Conservation (phyloP, 2,329 filamentous ascomycete genomes). For the Diaporthe vexans region DNA sequence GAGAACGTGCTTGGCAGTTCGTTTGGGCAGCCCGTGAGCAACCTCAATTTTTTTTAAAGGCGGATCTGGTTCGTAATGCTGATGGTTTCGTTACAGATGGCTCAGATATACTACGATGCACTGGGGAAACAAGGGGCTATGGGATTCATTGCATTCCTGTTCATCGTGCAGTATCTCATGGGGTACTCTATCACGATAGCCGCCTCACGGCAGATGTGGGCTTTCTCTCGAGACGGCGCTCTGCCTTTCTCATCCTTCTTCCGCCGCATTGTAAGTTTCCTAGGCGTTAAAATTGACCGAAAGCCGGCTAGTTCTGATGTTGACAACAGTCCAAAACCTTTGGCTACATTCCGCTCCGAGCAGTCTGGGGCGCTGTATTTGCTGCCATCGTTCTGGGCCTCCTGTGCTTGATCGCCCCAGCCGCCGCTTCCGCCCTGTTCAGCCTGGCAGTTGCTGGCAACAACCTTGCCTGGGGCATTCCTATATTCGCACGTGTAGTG, state of each 20-base stretch:
- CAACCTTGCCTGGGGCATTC: slow-evolving; percentile 71
- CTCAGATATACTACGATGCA: slow-evolving; percentile 71
- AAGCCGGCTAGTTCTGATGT: not conserved
- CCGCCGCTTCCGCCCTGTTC: slow-evolving; percentile 71
- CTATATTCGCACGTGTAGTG: slow-evolving; percentile 69
- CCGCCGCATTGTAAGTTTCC: slow-evolving; percentile 59
- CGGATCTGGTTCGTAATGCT: not conserved
- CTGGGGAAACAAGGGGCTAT: slow-evolving; percentile 71
- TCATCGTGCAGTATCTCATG: slow-evolving; percentile 74
- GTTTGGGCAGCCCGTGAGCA: slow-evolving; percentile 72
- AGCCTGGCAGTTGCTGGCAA: slow-evolving; percentile 72
- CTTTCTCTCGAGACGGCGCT: slow-evolving; percentile 73
- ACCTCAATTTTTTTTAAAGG: slow-evolving; percentile 46
- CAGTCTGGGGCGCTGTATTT: slow-evolving; percentile 67
- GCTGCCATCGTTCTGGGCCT: slow-evolving; percentile 68
- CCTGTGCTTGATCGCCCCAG: slow-evolving; percentile 68
- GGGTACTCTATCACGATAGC: slow-evolving; percentile 70
- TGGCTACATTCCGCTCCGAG: slow-evolving; percentile 69
- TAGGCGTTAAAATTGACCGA: not conserved
- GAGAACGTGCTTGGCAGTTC: slow-evolving; percentile 60
- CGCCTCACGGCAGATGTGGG: slow-evolving; percentile 72
- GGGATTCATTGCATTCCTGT: slow-evolving; percentile 70
- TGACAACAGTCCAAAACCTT: slow-evolving; percentile 58
- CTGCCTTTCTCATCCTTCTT: slow-evolving; percentile 72
- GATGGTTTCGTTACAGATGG: slow-evolving; percentile 44